Evolutionary conservation across 1,284 basidiomycete species (phyloP), one percentile per base, ranked within the genome.

Genomic region (Coniferiporia sulphurascens): DNA sequence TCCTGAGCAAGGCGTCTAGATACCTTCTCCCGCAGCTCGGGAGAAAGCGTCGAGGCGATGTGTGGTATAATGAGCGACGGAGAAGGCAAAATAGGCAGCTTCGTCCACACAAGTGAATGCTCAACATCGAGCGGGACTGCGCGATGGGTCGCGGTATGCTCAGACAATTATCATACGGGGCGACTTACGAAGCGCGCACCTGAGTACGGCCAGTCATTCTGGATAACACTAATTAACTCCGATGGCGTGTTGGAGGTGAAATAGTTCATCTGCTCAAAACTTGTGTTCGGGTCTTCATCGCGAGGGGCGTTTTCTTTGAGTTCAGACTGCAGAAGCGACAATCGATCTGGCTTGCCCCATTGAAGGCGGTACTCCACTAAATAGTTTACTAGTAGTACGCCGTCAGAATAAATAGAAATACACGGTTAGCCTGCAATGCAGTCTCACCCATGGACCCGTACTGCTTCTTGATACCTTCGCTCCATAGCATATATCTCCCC

Each of bases 131-230:
- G 68, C 3, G 89, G 89, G 8, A 91, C 89, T 88, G 63, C 49
- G 17, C 21, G 48, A 22, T 52, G 17, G n/a, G n/a, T n/a, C n/a
- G n/a, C n/a, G 52, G 48, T 27, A 34, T 59, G 36, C 54, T 54
- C 27, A 27, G 22, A 44, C 22, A 41, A 21, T 15, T 19, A 49
- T 17, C 27, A 45, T 44, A 22, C 15, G 19, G 60, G 53, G 51
- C 17, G 27, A 52, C 46, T 36, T 19, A 51, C 19, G 57, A 64
- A 45, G 51, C n/a, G 48, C 73, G 41, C 65, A 87, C 87, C 83
- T 27, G 87, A 90, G 70, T 92, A 92, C 0, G 89, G 89, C 89
- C 89, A 92, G 67, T 91, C 89, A 66, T 92, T 92, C 67, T 78
- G 84, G 55, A 87, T 87, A 62, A 92, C 84, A 66, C 84, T 88